Base-by-base conservation (phyloP, 139 green algal species). In the Micractinium conductrix region DNA sequence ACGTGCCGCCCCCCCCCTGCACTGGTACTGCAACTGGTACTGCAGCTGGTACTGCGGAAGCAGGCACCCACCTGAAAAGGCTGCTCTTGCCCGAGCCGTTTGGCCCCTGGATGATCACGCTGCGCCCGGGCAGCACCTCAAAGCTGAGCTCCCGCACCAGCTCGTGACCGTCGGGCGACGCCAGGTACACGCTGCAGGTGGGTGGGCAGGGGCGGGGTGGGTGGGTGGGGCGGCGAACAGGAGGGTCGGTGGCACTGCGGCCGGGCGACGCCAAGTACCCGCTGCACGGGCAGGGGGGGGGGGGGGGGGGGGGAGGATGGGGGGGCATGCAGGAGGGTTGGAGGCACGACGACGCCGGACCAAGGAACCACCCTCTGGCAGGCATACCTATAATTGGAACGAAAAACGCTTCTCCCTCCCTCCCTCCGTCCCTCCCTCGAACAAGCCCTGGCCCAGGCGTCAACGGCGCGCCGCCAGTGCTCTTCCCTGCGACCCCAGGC, bases 71-170 rank as follows among this genome's bases (percentile, higher is more conserved):
- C 65, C 65, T 55, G 87, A 96, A 94, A 35, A 97, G 91, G 19
- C 89, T 95, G 83, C 84, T 93, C 89, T 98, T 98, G 88, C 95
- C 95, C 67, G 88, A 94, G 68, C 95, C 96, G 79, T 98, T 98
- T 63, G 95, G 96, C 1, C 96, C 96, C 94, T 97, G 97, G 58
- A 98, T 87, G 86, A 98, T 90, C 24, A 97, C 87, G 45, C 85
- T 94, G 30, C 35, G 72, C 22, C 95, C 92, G 1, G 81, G 84
- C 53, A 80, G 79, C 65, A 96, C 95, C 40, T 95, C 87, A 79
- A 98, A 97, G 22, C 73, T 91, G 68, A 98, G 91, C 78, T 98
- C 93, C 50, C 92, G 87, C 45, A 99, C 93, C 87, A 99, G 91
- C 6, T 92, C 68, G 0, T 86, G 91, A 67, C 93, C 93, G 79